Base-by-base conservation (phyloP, 306 rosid genomes). In the Fragaria nilgerrensis region DNA sequence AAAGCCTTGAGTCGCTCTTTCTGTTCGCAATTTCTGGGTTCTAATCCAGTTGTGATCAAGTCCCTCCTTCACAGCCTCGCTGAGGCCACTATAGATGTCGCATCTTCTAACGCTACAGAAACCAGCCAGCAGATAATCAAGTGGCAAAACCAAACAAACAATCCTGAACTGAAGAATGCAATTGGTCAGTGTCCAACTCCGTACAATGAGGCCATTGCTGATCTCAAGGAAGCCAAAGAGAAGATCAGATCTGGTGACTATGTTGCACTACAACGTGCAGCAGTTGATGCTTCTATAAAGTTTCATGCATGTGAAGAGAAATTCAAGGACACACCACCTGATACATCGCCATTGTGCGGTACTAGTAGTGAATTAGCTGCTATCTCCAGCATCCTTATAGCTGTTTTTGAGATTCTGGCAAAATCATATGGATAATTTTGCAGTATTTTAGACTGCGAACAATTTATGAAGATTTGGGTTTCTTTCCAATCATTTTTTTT, bases 1-100 rank as follows among this genome's bases (percentile, higher is more conserved):
- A 14, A 12, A 1, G 39, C 27, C 67, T 19, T 71, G 17, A 71
- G 52, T 7, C 19, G 19, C 7, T 29, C 63, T 9, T 50, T 71
- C 29, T 71, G 63, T 19, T 19, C 17, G 1, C 9, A 7, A 3
- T 22, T 49, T n/a, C 32, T 32, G 5, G 22, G 19, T 71, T 50
- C 47, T 12, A 32, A 71, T 71, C 75, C 63, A 3, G 29, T n/a
- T 3, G 45, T 71, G 62, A 48, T 55, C 17, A 34, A 32, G 62
- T 50, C 75, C n/a, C 19, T 71, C 37, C 75, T 71, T 29, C 75
- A 5, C 17, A 49, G 63, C 75, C 47, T 71, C 13, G 63, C 62
- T 43, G 61, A 20, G 20, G 61, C 53, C 44, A 48, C 45, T 20
- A 19, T 71, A 29, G 19, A 71, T 19, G n/a, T 29, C 23, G 63